Evolutionary conservation across 2,329 filamentous ascomycete genomes (phyloP), one percentile per base, ranked within the genome.

Genomic region (Paradendryphiella salina): DNA sequence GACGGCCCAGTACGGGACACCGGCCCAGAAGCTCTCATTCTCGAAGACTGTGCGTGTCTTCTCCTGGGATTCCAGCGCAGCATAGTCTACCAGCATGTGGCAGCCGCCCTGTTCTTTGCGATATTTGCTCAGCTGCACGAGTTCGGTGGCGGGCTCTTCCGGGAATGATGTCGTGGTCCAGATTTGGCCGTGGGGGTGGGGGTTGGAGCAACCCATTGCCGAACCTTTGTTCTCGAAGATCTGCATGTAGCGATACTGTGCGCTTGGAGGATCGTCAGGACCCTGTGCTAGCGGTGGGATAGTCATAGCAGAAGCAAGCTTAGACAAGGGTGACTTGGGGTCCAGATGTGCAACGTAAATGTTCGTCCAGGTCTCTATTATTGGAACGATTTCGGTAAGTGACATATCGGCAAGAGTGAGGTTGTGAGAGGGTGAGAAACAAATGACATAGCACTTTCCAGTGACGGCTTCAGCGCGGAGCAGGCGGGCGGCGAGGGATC

Each of bases 151-250:
- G 0, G 90, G 90, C 74, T 99, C 94, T 70, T 97, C 92, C 0
- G 94, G 94, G 61, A 96, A 77, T 5, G 86, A 88, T 17, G 90
- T 96, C 0, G 92, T 96, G 2, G 90, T 94, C 94, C 94, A 99
- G 56, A 96, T 82, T 73, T 99, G 94, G 52, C 94, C 93, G 75
- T 99, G 94, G 0, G 94, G 94, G 73, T 99, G 94, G 0, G 94
- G 94, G 73, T 99, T 99, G 1, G 93, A 97, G 79, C 94, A 99
- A 43, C 94, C 94, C 94, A 99, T 99, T 9, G 93, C 90, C 1
- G 89, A 85, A 43, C 94, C 94, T 76, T 99, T 99, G 79, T 99
- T 99, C 77, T 99, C 94, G 57, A 99, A 99, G 59, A 99, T 97
- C 72, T 99, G 94, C 92, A 99, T 96, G 76, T 96, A 97, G 46